A percentile compares a stretch with the other conserved stretches of the same genome.
phyloP scores from a whole-genome alignment of 192 early-diverging fungal species.

The Dimargaris cristalligena region DNA sequence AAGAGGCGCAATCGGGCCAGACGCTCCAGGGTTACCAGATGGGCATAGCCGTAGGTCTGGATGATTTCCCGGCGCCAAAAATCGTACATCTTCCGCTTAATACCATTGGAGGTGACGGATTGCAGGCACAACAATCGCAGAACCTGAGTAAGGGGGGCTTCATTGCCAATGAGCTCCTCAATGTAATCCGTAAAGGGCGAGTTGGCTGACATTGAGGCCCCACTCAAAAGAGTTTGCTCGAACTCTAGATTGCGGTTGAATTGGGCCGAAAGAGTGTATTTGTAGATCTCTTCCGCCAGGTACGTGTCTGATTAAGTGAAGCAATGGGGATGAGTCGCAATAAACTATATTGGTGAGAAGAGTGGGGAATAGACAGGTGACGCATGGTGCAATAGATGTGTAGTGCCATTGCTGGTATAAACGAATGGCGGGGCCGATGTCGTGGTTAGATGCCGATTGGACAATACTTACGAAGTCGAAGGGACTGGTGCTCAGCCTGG shows the following conservation, averaged over 20 bases:
- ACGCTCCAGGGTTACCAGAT: slow-evolving; percentile 73
- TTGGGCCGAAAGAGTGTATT: slow-evolving; percentile 57
- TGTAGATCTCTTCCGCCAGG: slow-evolving; percentile 68
- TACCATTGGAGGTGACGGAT: slow-evolving; percentile 58
- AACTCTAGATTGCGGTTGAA: slow-evolving; percentile 74
- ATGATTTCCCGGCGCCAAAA: slow-evolving; percentile 66
- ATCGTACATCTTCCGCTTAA: slow-evolving; percentile 75
- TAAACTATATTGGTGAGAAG: too few relatives aligned
- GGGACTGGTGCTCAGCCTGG: slow-evolving; percentile 72
- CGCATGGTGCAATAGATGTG: too few relatives aligned
- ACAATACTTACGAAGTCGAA: too few relatives aligned
- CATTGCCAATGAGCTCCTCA: slow-evolving; percentile 72
- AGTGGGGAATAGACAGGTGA: too few relatives aligned
- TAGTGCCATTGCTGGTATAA: too few relatives aligned
- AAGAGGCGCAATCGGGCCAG: slow-evolving; percentile 47
- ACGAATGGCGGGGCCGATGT: too few relatives aligned
- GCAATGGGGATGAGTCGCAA: too few relatives aligned
- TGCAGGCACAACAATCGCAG: slow-evolving; percentile 74
- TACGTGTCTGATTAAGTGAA: too few relatives aligned
- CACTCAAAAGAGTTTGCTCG: slow-evolving; percentile 55
- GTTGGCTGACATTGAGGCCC: slow-evolving; percentile 1
- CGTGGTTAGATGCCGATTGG: too few relatives aligned
- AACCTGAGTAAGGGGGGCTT: slow-evolving; percentile 46
- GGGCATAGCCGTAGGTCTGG: slow-evolving; percentile 84
- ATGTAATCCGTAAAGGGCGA: slow-evolving; percentile 51